Evolutionary conservation across 345 rosid species (phyloP).

Genomic region (Euphorbia tirucalli): DNA sequence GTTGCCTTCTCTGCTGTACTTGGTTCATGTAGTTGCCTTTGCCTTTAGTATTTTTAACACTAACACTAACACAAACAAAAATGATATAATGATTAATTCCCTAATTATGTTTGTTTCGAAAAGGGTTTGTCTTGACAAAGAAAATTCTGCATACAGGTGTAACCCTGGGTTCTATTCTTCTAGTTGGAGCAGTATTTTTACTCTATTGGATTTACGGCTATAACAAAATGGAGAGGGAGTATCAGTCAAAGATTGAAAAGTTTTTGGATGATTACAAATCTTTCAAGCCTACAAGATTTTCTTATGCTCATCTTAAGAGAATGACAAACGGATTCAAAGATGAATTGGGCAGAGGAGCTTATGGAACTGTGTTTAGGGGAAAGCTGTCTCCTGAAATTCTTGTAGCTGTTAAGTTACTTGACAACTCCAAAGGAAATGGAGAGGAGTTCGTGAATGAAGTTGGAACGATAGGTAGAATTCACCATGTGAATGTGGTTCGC

Average conservation of each 20-base stretch:
- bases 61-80: too few relatives aligned
- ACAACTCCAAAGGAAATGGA: neutral
- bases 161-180: neutral
- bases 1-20: neutral
- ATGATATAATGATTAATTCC: too few relatives aligned
- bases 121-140: neutral
- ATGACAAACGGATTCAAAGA: slow-evolving; percentile 10
- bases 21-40: too few relatives aligned
- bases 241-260: slow-evolving; percentile 2
- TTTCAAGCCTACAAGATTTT: slow-evolving; percentile 13
- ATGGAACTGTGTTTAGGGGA: slow-evolving; percentile 17
- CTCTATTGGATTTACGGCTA: neutral
- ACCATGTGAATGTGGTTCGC: slow-evolving; percentile 14
- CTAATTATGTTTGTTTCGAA: neutral
- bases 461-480: slow-evolving; percentile 2
- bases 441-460: slow-evolving; percentile 13
- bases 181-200: neutral
- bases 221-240: neutral
- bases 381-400: slow-evolving; percentile 6
- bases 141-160: neutral
- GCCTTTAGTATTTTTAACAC: too few relatives aligned
- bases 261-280: slow-evolving; percentile 14
- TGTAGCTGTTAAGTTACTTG: slow-evolving; percentile 9
- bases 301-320: slow-evolving; percentile 13
- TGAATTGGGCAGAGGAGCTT: slow-evolving; percentile 18